phyloP scores from a whole-genome alignment of 345 rosid species.

The Corymbia maculata region DNA sequence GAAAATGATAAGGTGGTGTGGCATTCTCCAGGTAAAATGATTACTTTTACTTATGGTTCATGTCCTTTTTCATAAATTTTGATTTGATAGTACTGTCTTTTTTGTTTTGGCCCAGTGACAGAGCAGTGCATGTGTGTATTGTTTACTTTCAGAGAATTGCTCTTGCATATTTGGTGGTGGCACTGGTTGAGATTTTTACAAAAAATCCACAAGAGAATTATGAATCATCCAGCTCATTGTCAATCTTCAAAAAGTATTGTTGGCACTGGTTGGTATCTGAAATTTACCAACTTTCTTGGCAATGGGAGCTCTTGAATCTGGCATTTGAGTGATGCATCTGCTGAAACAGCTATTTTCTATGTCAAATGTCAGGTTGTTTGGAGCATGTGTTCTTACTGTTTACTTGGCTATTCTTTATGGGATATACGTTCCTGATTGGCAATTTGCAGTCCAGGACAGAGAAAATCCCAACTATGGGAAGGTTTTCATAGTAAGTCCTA shows the following conservation, averaged over 20 bases:
- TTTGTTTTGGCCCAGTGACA: not conserved
- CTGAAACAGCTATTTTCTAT: not conserved
- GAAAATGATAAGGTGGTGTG: constrained; percentile 67
- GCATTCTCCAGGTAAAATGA: constrained; percentile 75
- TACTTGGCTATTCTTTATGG: constrained; percentile 57
- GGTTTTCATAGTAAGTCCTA: constrained; percentile 46
- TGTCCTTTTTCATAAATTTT: not conserved
- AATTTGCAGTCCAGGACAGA: constrained; percentile 32
- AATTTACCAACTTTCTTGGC: not conserved
- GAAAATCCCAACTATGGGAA: constrained; percentile 50
- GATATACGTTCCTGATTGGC: constrained; percentile 74
- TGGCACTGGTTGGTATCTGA: constrained; percentile 62
- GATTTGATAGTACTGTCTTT: not conserved
- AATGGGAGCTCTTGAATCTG: not conserved
- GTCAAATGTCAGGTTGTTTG: constrained; percentile 49
- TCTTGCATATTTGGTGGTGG: constrained; percentile 60
- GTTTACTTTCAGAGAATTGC: constrained; percentile 62
- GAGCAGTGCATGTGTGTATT: not conserved
- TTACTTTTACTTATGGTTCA: not conserved
- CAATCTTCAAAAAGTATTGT: constrained; percentile 40
- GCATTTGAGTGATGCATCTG: not conserved
- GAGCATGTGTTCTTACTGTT: constrained; percentile 35
- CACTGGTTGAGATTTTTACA: constrained; percentile 55
- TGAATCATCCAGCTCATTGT: constrained; percentile 20
- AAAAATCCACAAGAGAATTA: constrained; percentile 21